phyloP scores from a whole-genome alignment of 2,329 filamentous ascomycete species.

The Reticulascus tulasneorum region DNA sequence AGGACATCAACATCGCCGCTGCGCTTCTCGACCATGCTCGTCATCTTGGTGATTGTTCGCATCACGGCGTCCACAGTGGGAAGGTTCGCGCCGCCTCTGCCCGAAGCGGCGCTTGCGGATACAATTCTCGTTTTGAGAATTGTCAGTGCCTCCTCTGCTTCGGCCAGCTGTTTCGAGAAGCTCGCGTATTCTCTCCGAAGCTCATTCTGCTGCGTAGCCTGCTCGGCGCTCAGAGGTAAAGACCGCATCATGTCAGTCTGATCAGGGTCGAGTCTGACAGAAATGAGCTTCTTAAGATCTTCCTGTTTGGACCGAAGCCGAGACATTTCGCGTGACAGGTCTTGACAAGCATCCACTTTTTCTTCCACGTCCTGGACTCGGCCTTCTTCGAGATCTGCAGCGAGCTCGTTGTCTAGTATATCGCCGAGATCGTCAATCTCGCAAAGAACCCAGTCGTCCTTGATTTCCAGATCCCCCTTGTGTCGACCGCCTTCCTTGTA shows the following conservation, averaged over 20 bases:
- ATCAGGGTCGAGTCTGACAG: slow-evolving; percentile 64
- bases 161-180: slow-evolving; percentile 69
- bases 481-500: slow-evolving; percentile 51
- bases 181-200: slow-evolving; percentile 71
- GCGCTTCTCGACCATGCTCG: slow-evolving; percentile 83
- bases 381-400: slow-evolving; percentile 60
- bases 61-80: slow-evolving; percentile 91
- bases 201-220: slow-evolving; percentile 78
- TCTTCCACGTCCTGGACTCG: slow-evolving; percentile 64
- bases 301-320: slow-evolving; percentile 72
- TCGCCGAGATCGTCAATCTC: slow-evolving; percentile 68
- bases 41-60: slow-evolving; percentile 90
- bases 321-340: slow-evolving; percentile 65
- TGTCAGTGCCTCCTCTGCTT: slow-evolving; percentile 76
- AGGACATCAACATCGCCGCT: slow-evolving; percentile 88
- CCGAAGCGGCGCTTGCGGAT: slow-evolving; percentile 45
- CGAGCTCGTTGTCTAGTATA: slow-evolving; percentile 61
- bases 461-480: slow-evolving; percentile 64
- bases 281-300: slow-evolving; percentile 73
- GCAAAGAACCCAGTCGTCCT: slow-evolving; percentile 68
- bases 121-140: slow-evolving; percentile 76
- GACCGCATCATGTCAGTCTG: slow-evolving; percentile 60
- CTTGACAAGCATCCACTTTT: slow-evolving; percentile 65
- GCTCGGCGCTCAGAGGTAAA: slow-evolving; percentile 78
- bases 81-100: slow-evolving; percentile 43